Evolutionary conservation across 2,329 filamentous ascomycete species (phyloP).

Genomic region (Aaosphaeria arxii): DNA sequence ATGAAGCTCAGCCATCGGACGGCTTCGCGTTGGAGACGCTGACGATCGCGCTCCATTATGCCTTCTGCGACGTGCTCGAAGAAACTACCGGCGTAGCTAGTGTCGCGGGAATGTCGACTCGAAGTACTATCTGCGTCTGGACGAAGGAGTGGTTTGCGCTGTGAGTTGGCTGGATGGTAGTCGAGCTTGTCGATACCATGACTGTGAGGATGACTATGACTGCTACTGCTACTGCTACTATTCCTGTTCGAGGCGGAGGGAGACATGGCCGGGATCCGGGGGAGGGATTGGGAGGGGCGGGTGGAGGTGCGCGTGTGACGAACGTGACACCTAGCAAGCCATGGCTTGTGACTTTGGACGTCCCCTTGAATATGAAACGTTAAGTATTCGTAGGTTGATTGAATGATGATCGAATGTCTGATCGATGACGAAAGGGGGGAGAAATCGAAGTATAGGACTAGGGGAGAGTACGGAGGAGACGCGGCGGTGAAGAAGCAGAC

Average conservation of each 20-base stretch:
- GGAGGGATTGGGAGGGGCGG: conserved; percentile 2
- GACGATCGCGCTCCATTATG: conserved; percentile 57
- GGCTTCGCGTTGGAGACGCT: conserved; percentile 52
- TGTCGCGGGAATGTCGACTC: conserved; percentile 39
- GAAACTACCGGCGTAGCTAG: conserved; percentile 52
- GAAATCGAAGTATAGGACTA: too few relatives aligned
- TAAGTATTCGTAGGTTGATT: too few relatives aligned
- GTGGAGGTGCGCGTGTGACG: conserved; percentile 10
- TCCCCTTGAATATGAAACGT: not conserved
- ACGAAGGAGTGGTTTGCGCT: conserved; percentile 41
- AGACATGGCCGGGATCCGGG: conserved; percentile 22
- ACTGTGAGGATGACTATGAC: conserved; percentile 35
- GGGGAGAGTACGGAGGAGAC: too few relatives aligned
- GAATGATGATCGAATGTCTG: too few relatives aligned
- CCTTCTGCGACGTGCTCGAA: conserved; percentile 61
- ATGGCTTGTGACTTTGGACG: conserved; percentile 2
- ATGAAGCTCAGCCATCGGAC: conserved; percentile 56
- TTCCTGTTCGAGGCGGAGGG: conserved; percentile 29
- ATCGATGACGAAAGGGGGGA: too few relatives aligned
- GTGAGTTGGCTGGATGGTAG: conserved; percentile 36
- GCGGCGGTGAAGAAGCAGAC: too few relatives aligned
- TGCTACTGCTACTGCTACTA: conserved; percentile 15
- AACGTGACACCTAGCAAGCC: conserved; percentile 3
- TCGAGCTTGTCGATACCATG: conserved; percentile 52
- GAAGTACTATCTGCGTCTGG: conserved; percentile 29